phyloP scores from a whole-genome alignment of 257 asterid genomes.

The Nicotiana knightiana region DNA sequence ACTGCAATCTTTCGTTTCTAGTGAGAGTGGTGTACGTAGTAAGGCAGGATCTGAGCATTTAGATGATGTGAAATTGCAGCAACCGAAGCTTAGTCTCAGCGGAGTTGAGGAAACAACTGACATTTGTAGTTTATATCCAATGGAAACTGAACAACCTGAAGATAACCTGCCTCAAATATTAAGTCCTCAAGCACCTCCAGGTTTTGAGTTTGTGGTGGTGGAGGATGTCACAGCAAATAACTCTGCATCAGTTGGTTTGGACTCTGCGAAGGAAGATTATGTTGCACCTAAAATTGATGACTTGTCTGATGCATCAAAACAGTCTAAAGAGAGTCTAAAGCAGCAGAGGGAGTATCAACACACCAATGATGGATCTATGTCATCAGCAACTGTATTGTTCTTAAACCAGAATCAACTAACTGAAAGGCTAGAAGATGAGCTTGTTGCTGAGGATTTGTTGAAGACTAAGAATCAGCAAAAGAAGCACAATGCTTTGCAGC shows the following conservation, averaged over 20 bases:
- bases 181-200: slow-evolving; percentile 31
- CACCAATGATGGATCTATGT: neutral
- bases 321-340: neutral
- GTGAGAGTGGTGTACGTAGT: neutral
- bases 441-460: neutral
- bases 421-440: neutral
- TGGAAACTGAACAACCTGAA: slow-evolving; percentile 8
- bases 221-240: slow-evolving; percentile 14
- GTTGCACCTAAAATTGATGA: neutral
- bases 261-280: neutral
- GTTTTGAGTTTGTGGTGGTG: slow-evolving; percentile 24
- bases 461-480: slow-evolving; percentile 4
- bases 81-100: neutral
- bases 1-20: neutral
- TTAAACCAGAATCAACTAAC: neutral
- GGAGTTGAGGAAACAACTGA: neutral
- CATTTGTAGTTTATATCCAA: neutral
- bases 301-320: neutral
- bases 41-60: neutral
- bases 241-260: neutral
- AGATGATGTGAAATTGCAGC: neutral
- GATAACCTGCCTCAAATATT: slow-evolving; percentile 3
- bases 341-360: slow-evolving; percentile 7
- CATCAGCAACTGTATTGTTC: neutral
- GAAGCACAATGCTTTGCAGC: neutral